Base-by-base conservation (phyloP, 2,329 filamentous ascomycete genomes). In the Penicillium sp. region DNA sequence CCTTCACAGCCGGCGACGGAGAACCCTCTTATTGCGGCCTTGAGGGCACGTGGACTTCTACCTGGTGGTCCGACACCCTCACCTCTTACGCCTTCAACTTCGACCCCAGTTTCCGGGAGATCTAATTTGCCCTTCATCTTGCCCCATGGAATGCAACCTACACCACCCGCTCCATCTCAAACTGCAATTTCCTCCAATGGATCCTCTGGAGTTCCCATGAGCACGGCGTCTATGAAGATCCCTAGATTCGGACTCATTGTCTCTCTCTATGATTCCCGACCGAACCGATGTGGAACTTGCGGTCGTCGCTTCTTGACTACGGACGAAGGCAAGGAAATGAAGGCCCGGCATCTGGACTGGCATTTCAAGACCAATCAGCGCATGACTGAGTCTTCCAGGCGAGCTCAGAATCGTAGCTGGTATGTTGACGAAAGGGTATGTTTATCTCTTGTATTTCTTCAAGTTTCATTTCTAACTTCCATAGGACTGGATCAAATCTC, bases 291-390 rank as follows among this genome's bases (percentile, higher is more conserved):
- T 72, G 90, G 88, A 12, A 93, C 93, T 56, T 99, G 94, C 70
- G 94, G 93, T 25, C 85, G 92, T 57, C 87, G 94, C 2, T 99
- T 99, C 73, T 83, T 83, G 51, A 84, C 84, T 5, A 89, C 90
- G 46, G 84, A 87, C 12, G 86, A 89, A 61, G 93, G 93, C 12
- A 89, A 86, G 66, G 87, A 88, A 69, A 89, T 89, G 78, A 97
- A 97, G 77, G 90, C 88, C 25, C 86, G 88, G 3, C 94, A 99
- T 71, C 87, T 99, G 80, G 94, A 99, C 75, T 99, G 94, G 94
- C 94, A 99, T 74, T 99, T 99, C 77, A 87, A 88, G 54, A 92
- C 93, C 25, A 93, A 97, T 68, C 89, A 92, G 67, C 88, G 91
- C 43, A 90, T 95, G 75, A 86, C 87, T 3, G 93, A 97, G 64